Conservation (phyloP, 495 filamentous ascomycete species). For the Penicilliopsis zonata region DNA sequence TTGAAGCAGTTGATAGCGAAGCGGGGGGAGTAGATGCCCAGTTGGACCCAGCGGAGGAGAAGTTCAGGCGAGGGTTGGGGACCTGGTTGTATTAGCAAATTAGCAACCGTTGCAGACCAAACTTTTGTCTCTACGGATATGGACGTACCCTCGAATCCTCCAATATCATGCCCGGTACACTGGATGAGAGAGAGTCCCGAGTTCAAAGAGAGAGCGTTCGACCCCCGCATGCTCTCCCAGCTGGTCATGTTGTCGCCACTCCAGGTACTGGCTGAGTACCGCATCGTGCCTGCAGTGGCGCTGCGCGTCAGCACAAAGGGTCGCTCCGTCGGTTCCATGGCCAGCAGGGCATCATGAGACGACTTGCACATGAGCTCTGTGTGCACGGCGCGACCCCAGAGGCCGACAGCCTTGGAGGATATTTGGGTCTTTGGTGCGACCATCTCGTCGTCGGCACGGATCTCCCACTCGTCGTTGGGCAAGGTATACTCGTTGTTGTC, state of each 20-base stretch:
- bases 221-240: constrained; percentile 57
- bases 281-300: constrained; percentile 55
- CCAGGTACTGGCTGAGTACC: constrained; percentile 56
- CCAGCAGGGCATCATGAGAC: constrained; percentile 50
- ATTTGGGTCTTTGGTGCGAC: constrained; percentile 16
- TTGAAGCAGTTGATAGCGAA: constrained; percentile 71
- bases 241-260: constrained; percentile 54
- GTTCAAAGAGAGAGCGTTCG: constrained; percentile 52
- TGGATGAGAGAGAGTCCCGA: constrained; percentile 52
- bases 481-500: constrained; percentile 67
- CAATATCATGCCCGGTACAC: constrained; percentile 60
- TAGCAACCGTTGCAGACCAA: background rate
- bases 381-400: constrained; percentile 52
- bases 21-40: constrained; percentile 53
- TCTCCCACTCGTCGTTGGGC: constrained; percentile 49
- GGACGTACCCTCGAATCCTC: constrained; percentile 45
- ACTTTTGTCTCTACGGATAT: background rate
- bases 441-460: constrained; percentile 38
- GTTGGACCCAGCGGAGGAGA: constrained; percentile 58
- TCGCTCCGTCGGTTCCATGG: constrained; percentile 39
- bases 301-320: constrained; percentile 57
- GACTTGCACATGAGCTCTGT: constrained; percentile 55
- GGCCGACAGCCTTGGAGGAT: constrained; percentile 35
- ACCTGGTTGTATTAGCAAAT: constrained; percentile 27
- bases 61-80: constrained; percentile 56